These are phyloP conservation scores for Mycotypha africana DNA, from an alignment of 371 early-diverging fungal species.

Conservation along the genomic window DNA sequence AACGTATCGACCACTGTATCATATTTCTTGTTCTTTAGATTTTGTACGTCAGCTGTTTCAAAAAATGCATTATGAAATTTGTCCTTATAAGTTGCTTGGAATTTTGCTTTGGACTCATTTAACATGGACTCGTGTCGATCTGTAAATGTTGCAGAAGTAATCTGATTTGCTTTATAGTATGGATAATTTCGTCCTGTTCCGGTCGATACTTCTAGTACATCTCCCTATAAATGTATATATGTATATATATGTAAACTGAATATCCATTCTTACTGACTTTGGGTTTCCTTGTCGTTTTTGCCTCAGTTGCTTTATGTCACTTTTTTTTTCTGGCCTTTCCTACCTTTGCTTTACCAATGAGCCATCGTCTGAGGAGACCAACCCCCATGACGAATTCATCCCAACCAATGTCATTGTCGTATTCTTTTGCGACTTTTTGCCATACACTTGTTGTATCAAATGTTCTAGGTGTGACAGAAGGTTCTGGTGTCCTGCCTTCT, in stretches of 20 bases:
- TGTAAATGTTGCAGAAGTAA: slow-evolving; percentile 46
- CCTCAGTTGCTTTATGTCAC: too few species aligned
- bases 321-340: background rate
- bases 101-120: slow-evolving; percentile 44
- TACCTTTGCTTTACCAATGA: slow-evolving; percentile 48
- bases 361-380: slow-evolving; percentile 44
- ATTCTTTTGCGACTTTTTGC: slow-evolving; percentile 46
- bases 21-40: slow-evolving; percentile 20
- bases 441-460: slow-evolving; percentile 44
- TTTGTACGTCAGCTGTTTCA: slow-evolving; percentile 31
- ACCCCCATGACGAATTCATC: slow-evolving; percentile 69
- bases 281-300: background rate
- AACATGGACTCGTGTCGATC: slow-evolving; percentile 63
- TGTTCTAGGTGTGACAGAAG: slow-evolving; percentile 19
- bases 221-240: slow-evolving; percentile 27
- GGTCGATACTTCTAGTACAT: slow-evolving; percentile 58
- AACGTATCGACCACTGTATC: slow-evolving; percentile 84
- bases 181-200: slow-evolving; percentile 72
- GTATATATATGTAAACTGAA: background rate
- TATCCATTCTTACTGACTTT: background rate
- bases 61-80: slow-evolving; percentile 34
- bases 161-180: slow-evolving; percentile 45
- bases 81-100: slow-evolving; percentile 17
- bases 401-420: slow-evolving; percentile 59
- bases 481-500: slow-evolving; percentile 4